These are phyloP conservation scores for Rhododendron vialii DNA, from an alignment of 148 eudicot species.

Conservation along the genomic window DNA sequence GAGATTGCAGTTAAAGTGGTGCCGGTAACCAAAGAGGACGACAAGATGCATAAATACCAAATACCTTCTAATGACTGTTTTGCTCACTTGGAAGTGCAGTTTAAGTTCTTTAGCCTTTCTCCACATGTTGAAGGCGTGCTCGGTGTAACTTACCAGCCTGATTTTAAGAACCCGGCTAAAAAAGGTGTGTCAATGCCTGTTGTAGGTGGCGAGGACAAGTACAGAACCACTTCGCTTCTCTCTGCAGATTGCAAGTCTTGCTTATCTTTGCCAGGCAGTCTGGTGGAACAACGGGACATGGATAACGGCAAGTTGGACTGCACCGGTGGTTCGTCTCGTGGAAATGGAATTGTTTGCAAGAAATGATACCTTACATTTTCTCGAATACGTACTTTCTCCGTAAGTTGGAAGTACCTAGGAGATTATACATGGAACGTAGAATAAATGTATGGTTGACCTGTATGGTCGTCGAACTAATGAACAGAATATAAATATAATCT, in stretches of 20 bases:
- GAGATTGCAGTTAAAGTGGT: slow-evolving; percentile 16
- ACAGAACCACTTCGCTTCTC: slow-evolving; percentile 40
- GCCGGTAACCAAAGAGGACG: slow-evolving; percentile 17
- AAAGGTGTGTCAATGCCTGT: slow-evolving; percentile 62
- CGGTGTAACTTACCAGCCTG: slow-evolving; percentile 21
- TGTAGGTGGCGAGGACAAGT: slow-evolving; percentile 59
- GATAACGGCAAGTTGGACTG: slow-evolving; percentile 33
- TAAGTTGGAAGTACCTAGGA: neutral
- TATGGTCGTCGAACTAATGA: neutral
- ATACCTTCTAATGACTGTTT: slow-evolving; percentile 13
- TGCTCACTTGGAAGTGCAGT: slow-evolving; percentile 26
- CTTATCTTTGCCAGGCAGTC: slow-evolving; percentile 21
- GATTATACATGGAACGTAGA: neutral
- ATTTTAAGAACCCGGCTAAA: slow-evolving; percentile 34
- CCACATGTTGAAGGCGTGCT: slow-evolving; percentile 22
- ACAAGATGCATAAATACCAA: slow-evolving; percentile 13
- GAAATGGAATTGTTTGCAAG: slow-evolving; percentile 43
- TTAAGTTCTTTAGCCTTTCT: slow-evolving; percentile 19
- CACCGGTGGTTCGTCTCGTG: slow-evolving; percentile 21
- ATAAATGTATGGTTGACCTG: neutral
- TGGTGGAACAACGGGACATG: slow-evolving; percentile 8
- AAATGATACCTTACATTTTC: slow-evolving; percentile 18
- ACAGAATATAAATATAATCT: neutral
- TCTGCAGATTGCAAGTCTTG: slow-evolving; percentile 45
- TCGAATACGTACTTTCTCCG: neutral